Evolutionary conservation across 495 filamentous ascomycete species (phyloP).

Genomic region (Cercophora samala): DNA sequence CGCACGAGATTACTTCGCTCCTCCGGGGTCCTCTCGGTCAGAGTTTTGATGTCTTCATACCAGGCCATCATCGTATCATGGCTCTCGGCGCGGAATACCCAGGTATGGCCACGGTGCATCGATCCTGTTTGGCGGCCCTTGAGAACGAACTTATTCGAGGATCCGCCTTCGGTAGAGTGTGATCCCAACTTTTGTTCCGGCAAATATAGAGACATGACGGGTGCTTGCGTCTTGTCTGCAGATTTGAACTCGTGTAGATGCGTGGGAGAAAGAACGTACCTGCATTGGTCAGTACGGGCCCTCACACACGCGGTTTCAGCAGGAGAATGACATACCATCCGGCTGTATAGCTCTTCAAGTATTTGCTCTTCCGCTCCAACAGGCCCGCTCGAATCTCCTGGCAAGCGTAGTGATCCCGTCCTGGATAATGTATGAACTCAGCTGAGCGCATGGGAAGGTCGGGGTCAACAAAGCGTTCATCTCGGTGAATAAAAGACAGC

Average conservation of each 20-base stretch:
- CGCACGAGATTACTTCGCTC: slow-evolving; percentile 84
- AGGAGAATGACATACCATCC: slow-evolving; percentile 68
- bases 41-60: slow-evolving; percentile 85
- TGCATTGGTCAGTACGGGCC: slow-evolving; percentile 42
- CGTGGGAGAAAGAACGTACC: slow-evolving; percentile 94
- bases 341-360: slow-evolving; percentile 94
- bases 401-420: slow-evolving; percentile 80
- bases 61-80: slow-evolving; percentile 96
- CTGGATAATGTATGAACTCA: slow-evolving; percentile 90
- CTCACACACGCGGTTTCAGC: not conserved
- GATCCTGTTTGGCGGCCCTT: slow-evolving; percentile 91
- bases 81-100: slow-evolving; percentile 95
- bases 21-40: slow-evolving; percentile 85
- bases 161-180: slow-evolving; percentile 76
- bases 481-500: slow-evolving; percentile 74
- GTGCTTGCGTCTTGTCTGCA: slow-evolving; percentile 61
- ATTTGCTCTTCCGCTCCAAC: slow-evolving; percentile 97
- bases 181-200: slow-evolving; percentile 94
- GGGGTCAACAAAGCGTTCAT: slow-evolving; percentile 86
- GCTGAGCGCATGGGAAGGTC: slow-evolving; percentile 70
- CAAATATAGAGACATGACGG: slow-evolving; percentile 93
- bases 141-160: slow-evolving; percentile 96
- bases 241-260: slow-evolving; percentile 98
- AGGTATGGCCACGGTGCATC: slow-evolving; percentile 93
- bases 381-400: slow-evolving; percentile 84